Conservation (phyloP, 1,284 basidiomycete species). For the Cerrena zonata region DNA sequence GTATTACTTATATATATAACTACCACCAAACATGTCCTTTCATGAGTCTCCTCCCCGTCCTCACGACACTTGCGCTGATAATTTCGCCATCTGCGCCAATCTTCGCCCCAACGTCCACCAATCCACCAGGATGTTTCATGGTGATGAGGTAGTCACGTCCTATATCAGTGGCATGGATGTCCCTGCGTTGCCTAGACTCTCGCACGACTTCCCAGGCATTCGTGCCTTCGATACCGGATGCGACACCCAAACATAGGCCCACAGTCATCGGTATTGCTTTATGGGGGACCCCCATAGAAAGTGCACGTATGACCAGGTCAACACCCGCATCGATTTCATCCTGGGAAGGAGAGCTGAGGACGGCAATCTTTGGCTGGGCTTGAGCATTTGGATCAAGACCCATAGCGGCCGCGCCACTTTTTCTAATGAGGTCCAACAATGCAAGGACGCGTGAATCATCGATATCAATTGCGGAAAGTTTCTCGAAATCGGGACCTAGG, state of each 20-base stretch:
- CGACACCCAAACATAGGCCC: conserved; percentile 65
- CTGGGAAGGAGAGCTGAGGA: conserved; percentile 39
- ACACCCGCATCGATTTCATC: conserved; percentile 28
- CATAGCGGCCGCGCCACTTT: conserved; percentile 54
- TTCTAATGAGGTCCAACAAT: conserved; percentile 53
- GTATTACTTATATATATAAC: no score
- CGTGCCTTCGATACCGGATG: conserved; percentile 47
- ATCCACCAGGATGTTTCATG: conserved; percentile 60
- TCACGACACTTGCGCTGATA: conserved; percentile 53
- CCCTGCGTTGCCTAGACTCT: conserved; percentile 9
- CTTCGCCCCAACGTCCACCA: conserved; percentile 60
- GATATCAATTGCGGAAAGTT: conserved; percentile 15
- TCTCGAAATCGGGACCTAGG: conserved; percentile 29
- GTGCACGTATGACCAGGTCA: conserved; percentile 56
- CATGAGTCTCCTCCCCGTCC: conserved; percentile 67
- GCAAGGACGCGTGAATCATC: conserved; percentile 25
- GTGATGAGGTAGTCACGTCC: conserved; percentile 22
- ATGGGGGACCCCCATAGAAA: conserved; percentile 70
- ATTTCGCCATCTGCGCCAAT: conserved; percentile 41
- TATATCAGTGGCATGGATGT: not conserved
- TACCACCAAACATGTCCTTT: conserved; percentile 64
- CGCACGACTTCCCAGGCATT: conserved; percentile 45
- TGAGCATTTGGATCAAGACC: conserved; percentile 55
- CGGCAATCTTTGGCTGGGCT: conserved; percentile 68
- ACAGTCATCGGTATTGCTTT: conserved; percentile 73